phyloP scores from a whole-genome alignment of 2,329 filamentous ascomycete species.

The Dactylella cylindrospora region DNA sequence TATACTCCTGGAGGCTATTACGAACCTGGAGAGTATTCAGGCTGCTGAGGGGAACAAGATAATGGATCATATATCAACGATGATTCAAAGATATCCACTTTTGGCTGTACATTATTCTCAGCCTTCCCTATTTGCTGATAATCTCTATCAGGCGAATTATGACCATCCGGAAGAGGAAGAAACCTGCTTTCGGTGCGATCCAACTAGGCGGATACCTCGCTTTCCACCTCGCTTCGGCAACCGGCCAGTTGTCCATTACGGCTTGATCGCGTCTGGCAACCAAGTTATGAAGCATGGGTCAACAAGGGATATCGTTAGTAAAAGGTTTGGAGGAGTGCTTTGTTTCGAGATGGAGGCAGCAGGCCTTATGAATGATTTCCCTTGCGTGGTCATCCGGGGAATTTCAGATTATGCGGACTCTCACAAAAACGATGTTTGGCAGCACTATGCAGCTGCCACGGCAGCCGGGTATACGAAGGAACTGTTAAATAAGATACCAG shows the following conservation, averaged over 20 bases:
- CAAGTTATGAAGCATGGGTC: background rate
- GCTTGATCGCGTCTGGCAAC: conserved; percentile 1
- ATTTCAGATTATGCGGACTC: no score
- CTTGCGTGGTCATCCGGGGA: no score
- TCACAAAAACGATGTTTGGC: no score
- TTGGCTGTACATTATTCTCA: no score
- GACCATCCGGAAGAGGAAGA: background rate
- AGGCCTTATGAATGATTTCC: no score
- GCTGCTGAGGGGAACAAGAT: background rate
- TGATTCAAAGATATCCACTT: background rate
- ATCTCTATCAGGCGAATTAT: conserved; percentile 1
- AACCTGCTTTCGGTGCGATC: background rate
- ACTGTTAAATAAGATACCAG: no score
- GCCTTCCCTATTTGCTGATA: background rate
- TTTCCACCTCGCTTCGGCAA: background rate
- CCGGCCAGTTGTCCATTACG: background rate
- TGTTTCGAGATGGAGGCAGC: background rate
- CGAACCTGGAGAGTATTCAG: background rate
- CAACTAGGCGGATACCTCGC: background rate
- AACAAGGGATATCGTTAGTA: background rate
- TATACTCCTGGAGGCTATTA: background rate
- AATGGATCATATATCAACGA: no score
- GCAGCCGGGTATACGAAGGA: no score
- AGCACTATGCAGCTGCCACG: no score
- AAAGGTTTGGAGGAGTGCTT: background rate